Base-by-base conservation (phyloP, 495 filamentous ascomycete genomes). In the Trichoderma orchidacearum region DNA sequence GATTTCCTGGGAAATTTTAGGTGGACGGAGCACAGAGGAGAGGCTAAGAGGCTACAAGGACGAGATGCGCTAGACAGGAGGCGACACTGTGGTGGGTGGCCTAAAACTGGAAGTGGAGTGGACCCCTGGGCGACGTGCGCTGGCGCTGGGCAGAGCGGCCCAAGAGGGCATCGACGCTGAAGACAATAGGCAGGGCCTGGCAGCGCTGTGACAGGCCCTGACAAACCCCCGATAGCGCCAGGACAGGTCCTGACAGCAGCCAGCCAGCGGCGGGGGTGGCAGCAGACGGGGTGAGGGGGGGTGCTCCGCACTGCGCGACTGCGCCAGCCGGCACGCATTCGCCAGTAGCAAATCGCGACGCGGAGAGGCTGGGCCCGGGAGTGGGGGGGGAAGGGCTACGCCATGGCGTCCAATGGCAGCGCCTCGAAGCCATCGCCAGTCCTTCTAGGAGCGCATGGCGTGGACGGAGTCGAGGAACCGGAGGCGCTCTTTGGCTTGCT, bases 31-130 rank as follows among this genome's bases (percentile, higher is more conserved):
- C n/a, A n/a, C n/a, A n/a, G 61, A 61, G 57, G 50, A 69, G 70
- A 65, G 66, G 68, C 67, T 60, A 74, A 72, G 67, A n/a, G 68
- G 70, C 13, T 15, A 64, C 57, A 61, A 63, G 61, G 61, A 55
- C 60, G 57, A 58, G 54, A 62, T 23, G 18, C 12, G n/a, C 21
- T 23, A 27, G 21, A 48, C 18, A 48, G 41, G 41, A 25, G 41
- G 41, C 41, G 32, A 35, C 32, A n/a, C 12, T 35, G 32, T n/a
- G 32, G 12, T 35, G 32, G n/a, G 32, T 11, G 41, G 18, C n/a
- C 36, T 41, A 41, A 41, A 41, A 18, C 36, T 17, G 41, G 18
- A 48, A 23, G 21, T 27, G 41, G 41, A 27, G 41, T 23, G 17
- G 41, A 48, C 41, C 41, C 41, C 41, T 48, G 41, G 27, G 41